Conservation (phyloP, 164 flowering plant species). For the Buxus sempervirens region DNA sequence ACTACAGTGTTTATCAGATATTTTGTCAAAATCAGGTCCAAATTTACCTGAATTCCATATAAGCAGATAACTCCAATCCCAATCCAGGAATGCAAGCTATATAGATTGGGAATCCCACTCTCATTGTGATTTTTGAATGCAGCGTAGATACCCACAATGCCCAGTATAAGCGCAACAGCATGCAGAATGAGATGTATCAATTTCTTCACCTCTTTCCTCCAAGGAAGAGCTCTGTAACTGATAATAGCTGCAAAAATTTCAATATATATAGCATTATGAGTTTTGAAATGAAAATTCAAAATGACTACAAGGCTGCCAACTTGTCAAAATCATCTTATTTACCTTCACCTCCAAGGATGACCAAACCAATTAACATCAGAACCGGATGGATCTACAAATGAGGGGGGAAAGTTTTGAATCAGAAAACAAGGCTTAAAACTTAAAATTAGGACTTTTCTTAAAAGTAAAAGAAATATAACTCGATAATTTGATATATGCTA, state of each 20-base stretch:
- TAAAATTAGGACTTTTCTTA: too few species aligned
- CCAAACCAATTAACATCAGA: slow-evolving; percentile 81
- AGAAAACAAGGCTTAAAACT: too few species aligned
- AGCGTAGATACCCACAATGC: slow-evolving; percentile 64
- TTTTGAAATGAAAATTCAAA: too few species aligned
- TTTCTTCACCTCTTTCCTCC: slow-evolving; percentile 69
- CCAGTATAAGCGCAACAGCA: slow-evolving; percentile 65
- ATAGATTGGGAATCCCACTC: slow-evolving; percentile 68
- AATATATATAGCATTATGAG: background rate
- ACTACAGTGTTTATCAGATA: too few species aligned
- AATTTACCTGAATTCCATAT: slow-evolving; percentile 80
- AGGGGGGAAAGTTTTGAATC: background rate
- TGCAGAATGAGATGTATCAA: slow-evolving; percentile 75
- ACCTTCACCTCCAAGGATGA: slow-evolving; percentile 95
- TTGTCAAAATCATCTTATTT: slow-evolving; percentile 10
- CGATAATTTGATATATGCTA: too few species aligned
- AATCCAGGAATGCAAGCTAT: slow-evolving; percentile 95
- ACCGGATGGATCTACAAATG: slow-evolving; percentile 85
- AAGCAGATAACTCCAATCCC: slow-evolving; percentile 72
- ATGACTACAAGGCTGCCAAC: background rate
- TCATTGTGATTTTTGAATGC: slow-evolving; percentile 91
- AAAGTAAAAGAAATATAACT: too few species aligned
- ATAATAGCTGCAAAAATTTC: slow-evolving; percentile 68
- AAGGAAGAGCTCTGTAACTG: slow-evolving; percentile 70
- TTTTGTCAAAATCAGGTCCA: background rate